Conservation (phyloP, 2,329 filamentous ascomycete species). For the Didymellaceae sp. region DNA sequence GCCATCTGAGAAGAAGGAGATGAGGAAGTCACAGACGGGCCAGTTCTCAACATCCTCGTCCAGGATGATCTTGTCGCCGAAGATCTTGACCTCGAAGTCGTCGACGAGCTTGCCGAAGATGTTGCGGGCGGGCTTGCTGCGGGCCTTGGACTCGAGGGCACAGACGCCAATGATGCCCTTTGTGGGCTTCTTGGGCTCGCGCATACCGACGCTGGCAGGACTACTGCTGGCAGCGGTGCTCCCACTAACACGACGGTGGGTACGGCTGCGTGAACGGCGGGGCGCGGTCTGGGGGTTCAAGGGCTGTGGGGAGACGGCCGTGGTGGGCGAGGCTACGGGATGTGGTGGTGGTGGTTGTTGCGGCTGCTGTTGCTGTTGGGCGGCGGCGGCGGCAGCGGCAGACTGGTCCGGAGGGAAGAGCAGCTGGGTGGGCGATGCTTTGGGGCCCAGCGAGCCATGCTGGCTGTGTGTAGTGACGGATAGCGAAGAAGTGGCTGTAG, state of each 20-base stretch:
- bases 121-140: slow-evolving; percentile 95
- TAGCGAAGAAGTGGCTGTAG: slow-evolving; percentile 54
- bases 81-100: slow-evolving; percentile 96
- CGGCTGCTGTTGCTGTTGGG: not conserved
- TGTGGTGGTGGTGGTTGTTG: slow-evolving; percentile 6
- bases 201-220: slow-evolving; percentile 68
- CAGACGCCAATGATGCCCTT: slow-evolving; percentile 86
- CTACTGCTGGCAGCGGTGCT: slow-evolving; percentile 85
- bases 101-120: slow-evolving; percentile 91
- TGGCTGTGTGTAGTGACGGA: slow-evolving; percentile 54
- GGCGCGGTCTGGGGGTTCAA: slow-evolving; percentile 15
- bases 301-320: slow-evolving; percentile 27
- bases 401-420: slow-evolving; percentile 44
- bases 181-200: slow-evolving; percentile 56
- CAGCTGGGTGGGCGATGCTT: slow-evolving; percentile 48
- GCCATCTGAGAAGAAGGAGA: slow-evolving; percentile 97
- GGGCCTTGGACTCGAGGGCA: slow-evolving; percentile 91
- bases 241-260: slow-evolving; percentile 78
- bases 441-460: slow-evolving; percentile 49
- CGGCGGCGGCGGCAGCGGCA: not conserved
- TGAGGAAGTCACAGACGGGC: slow-evolving; percentile 94
- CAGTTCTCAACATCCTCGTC: slow-evolving; percentile 97
- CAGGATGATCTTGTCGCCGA: slow-evolving; percentile 97
- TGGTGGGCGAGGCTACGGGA: slow-evolving; percentile 17
- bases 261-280: slow-evolving; percentile 48